A percentile compares a stretch with the other conserved stretches of the same genome.
These are phyloP conservation scores for Ciborinia camelliae DNA, from an alignment of 2,329 filamentous ascomycete genomes.

Conservation along the genomic window DNA sequence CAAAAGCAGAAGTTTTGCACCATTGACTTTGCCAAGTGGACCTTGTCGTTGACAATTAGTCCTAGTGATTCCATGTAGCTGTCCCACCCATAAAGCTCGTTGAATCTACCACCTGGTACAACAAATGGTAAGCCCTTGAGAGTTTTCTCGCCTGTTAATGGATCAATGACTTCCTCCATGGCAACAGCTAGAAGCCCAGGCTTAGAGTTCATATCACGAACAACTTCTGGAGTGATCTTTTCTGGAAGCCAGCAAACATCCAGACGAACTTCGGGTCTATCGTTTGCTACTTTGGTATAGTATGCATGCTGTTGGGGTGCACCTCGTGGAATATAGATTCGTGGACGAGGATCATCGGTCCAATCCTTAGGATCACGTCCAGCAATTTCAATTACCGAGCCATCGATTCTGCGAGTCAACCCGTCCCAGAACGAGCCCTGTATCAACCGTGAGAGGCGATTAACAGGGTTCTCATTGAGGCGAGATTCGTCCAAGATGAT, in stretches of 20 bases:
- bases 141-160: conserved; percentile 64
- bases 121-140: conserved; percentile 85
- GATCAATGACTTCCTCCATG: conserved; percentile 73
- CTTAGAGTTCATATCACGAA: conserved; percentile 78
- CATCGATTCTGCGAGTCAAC: conserved; percentile 85
- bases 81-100: conserved; percentile 98
- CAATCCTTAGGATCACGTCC: conserved; percentile 92
- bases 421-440: conserved; percentile 90
- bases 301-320: conserved; percentile 87
- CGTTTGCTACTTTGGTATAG: conserved; percentile 74
- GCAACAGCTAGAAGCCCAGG: conserved; percentile 87
- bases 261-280: conserved; percentile 77
- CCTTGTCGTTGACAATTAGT: conserved; percentile 77
- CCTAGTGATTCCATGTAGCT: conserved; percentile 98
- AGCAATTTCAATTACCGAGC: conserved; percentile 78
- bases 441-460: conserved; percentile 81
- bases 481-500: conserved; percentile 89
- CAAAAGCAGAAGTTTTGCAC: conserved; percentile 96
- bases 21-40: conserved; percentile 89
- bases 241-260: conserved; percentile 80
- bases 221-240: conserved; percentile 74
- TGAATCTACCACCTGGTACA: conserved; percentile 96
- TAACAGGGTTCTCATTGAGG: conserved; percentile 92
- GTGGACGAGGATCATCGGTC: conserved; percentile 82
- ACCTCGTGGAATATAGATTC: conserved; percentile 84